Conservation (phyloP, 371 early-diverging fungal species). For the Apophysomyces ossiformis region DNA sequence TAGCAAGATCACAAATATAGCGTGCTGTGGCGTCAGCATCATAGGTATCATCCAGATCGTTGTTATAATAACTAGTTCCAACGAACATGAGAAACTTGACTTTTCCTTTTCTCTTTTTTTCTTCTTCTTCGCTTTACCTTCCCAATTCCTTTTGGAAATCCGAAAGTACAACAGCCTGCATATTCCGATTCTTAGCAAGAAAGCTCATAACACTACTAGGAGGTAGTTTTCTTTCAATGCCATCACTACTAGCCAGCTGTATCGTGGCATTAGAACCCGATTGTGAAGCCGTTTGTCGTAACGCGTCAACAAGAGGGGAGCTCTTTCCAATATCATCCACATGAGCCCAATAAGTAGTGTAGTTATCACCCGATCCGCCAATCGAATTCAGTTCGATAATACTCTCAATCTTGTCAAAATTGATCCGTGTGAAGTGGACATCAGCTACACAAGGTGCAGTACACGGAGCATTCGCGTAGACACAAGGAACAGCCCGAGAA, state of each 20-base stretch:
- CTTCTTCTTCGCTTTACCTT: constrained; percentile 29
- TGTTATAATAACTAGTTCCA: constrained; percentile 61
- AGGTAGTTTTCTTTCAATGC: constrained; percentile 62
- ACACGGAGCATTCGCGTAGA: constrained; percentile 57
- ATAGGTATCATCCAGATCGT: constrained; percentile 63
- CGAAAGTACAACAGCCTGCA: constrained; percentile 69
- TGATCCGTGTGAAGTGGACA: constrained; percentile 65
- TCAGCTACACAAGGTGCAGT: constrained; percentile 66
- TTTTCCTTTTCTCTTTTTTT: too few relatives aligned
- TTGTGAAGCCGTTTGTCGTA: constrained; percentile 16
- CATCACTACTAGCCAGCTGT: constrained; percentile 51
- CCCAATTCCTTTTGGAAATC: constrained; percentile 61
- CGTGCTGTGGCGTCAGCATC: constrained; percentile 35
- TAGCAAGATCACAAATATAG: constrained; percentile 67
- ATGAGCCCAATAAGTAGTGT: constrained; percentile 43
- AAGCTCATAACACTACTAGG: constrained; percentile 83
- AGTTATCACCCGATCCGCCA: constrained; percentile 31
- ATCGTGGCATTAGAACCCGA: constrained; percentile 21
- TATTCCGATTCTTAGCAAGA: constrained; percentile 56
- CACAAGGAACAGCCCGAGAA: constrained; percentile 47
- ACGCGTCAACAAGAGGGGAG: constrained; percentile 19
- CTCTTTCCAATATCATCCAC: constrained; percentile 44
- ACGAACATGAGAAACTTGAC: background rate
- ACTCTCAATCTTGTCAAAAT: constrained; percentile 66
- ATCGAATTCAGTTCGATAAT: constrained; percentile 61